phyloP scores from a whole-genome alignment of 257 asterid genomes.

The Henckelia pumila region DNA sequence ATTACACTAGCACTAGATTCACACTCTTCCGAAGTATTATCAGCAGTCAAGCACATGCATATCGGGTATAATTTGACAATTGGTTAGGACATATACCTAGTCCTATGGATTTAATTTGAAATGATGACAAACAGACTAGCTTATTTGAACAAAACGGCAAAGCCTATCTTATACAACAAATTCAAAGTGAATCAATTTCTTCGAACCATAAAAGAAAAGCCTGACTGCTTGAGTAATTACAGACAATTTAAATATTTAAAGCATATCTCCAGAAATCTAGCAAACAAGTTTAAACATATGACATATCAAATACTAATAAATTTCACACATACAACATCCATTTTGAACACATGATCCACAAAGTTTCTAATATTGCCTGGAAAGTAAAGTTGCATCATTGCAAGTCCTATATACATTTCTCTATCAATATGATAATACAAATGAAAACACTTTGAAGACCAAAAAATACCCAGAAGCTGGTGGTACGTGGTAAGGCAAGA shows the following conservation, averaged over 20 bases:
- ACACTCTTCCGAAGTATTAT: background rate
- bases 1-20: background rate
- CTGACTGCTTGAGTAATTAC: background rate
- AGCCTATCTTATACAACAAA: background rate
- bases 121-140: too few species aligned
- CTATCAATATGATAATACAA: background rate
- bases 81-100: too few species aligned
- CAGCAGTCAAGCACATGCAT: background rate
- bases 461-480: background rate
- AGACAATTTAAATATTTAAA: background rate
- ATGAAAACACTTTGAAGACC: too few species aligned
- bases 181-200: background rate
- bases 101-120: background rate
- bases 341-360: background rate
- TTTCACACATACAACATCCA: background rate
- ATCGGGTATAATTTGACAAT: background rate
- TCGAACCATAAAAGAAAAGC: background rate
- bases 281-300: background rate
- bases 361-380: background rate
- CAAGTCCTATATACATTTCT: background rate
- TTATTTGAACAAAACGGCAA: background rate
- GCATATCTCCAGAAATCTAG: background rate
- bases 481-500: background rate
- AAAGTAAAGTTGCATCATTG: background rate
- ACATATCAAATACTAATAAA: background rate